Conservation (phyloP, 108 stramenopile genomes). For the Cylindrotheca fusiformis region DNA sequence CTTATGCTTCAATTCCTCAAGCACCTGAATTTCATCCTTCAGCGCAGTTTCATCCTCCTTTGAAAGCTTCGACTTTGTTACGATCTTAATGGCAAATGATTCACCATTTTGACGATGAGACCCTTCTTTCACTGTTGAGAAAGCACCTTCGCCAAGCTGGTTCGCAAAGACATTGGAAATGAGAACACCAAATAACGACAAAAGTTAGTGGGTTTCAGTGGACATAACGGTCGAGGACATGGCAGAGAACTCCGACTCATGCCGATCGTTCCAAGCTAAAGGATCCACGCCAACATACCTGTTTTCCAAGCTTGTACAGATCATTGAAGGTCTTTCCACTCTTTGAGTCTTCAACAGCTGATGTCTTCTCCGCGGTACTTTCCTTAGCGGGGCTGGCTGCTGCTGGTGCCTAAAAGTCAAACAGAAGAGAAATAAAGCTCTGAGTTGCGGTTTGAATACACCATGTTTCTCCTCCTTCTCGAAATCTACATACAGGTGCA, state of each 20-base stretch:
- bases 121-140: conserved; percentile 73
- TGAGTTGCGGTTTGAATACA: no score
- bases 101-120: conserved; percentile 36
- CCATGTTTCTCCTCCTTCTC: no score
- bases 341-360: conserved; percentile 29
- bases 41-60: conserved; percentile 80
- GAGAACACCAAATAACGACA: conserved; percentile 4
- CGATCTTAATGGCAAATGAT: conserved; percentile 85
- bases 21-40: conserved; percentile 72
- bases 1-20: conserved; percentile 60
- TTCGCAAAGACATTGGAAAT: no score
- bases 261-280: neutral
- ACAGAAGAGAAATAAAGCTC: no score
- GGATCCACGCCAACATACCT: conserved; percentile 33
- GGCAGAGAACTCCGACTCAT: neutral
- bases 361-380: neutral
- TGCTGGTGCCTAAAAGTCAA: no score
- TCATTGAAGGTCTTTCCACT: conserved; percentile 51
- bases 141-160: conserved; percentile 86
- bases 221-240: conserved; percentile 10
- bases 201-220: neutral
- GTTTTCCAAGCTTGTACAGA: conserved; percentile 57
- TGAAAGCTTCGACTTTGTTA: conserved; percentile 77
- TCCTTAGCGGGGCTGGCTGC: no score
- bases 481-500: conserved; percentile 5